These are phyloP conservation scores for Coniochaeta sp. DNA, from an alignment of 2,329 filamentous ascomycete species.

Conservation along the genomic window DNA sequence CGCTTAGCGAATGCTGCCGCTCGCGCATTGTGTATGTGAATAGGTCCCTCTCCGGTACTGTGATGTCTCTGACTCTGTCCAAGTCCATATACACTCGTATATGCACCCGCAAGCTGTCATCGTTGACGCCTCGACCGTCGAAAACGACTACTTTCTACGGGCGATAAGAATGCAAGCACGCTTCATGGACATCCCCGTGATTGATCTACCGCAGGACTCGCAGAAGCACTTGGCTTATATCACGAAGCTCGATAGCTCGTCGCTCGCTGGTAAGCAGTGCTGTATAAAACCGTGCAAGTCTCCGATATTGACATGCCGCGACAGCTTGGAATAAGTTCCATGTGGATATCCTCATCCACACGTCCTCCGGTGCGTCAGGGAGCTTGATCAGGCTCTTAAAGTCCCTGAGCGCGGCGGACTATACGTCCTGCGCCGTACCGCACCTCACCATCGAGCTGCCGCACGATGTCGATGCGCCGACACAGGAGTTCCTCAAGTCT, in stretches of 20 bases:
- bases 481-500: slow-evolving; percentile 52
- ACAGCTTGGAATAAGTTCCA: slow-evolving; percentile 69
- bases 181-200: slow-evolving; percentile 51
- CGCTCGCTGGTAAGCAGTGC: slow-evolving; percentile 50
- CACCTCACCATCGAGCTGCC: slow-evolving; percentile 83
- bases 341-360: slow-evolving; percentile 80
- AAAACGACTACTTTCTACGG: slow-evolving; percentile 62
- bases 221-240: slow-evolving; percentile 68
- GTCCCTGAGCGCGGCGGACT: slow-evolving; percentile 71
- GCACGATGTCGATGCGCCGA: slow-evolving; percentile 55
- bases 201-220: slow-evolving; percentile 63
- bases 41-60: neutral
- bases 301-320: neutral
- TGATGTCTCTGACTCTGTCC: slow-evolving; percentile 4
- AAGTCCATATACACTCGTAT: slow-evolving; percentile 61
- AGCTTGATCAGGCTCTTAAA: slow-evolving; percentile 69
- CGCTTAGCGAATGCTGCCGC: slow-evolving; percentile 60
- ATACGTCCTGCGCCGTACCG: slow-evolving; percentile 60
- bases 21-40: slow-evolving; percentile 53
- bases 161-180: slow-evolving; percentile 50
- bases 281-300: neutral
- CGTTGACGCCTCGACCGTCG: slow-evolving; percentile 57
- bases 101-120: slow-evolving; percentile 73
- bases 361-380: slow-evolving; percentile 61
- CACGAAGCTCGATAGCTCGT: slow-evolving; percentile 64